Evolutionary conservation across 768 basidiomycete species (phyloP), one percentile per base, ranked within the genome.

Genomic region (Lentinula sp.): DNA sequence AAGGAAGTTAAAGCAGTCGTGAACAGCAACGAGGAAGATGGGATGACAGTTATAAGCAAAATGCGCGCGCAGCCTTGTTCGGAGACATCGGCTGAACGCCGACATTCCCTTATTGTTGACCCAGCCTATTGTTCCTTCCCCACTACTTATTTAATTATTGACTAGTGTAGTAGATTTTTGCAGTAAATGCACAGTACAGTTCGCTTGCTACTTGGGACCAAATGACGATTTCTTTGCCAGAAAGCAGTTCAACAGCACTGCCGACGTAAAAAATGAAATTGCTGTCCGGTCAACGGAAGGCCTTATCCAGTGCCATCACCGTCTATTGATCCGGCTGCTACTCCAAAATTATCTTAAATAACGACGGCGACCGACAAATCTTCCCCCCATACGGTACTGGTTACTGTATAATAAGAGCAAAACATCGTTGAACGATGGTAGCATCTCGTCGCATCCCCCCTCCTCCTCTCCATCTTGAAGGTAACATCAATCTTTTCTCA

Each of bases 391-490:
- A 59, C 59, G 59, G 59, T 60, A 52, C 59, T 60, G 59, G 59
- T 60, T 60, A 60, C 50, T 60, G 59, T 60, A 5, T 45, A 45
- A 1, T 15, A 45, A 45, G 43, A 45, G 18, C 40, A 56, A 37
- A 56, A 42, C 31, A 52, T 60, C 59, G 55, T 60, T 60, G 59
- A 60, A 50, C 40, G 59, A 60, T 60, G 59, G 37, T 52, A 21
- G 55, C 55, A 40, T 21, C 40, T 32, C 55, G 55, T 40, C 40
- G 55, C 40, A 45, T 56, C 18, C 76, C 74, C 62, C 77, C 78
- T 62, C 75, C 76, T 49, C 75, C 76, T 49, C 75, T 78, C 60
- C 73, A 76, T 61, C 72, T 80, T 59, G 73, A 77, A 64, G 69
- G 76, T 78, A 60, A 58, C 74, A 70, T 15, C 15, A 55, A 7